phyloP scores from a whole-genome alignment of 2,329 filamentous ascomycete genomes.

The Aspergillus sclerotialis region DNA sequence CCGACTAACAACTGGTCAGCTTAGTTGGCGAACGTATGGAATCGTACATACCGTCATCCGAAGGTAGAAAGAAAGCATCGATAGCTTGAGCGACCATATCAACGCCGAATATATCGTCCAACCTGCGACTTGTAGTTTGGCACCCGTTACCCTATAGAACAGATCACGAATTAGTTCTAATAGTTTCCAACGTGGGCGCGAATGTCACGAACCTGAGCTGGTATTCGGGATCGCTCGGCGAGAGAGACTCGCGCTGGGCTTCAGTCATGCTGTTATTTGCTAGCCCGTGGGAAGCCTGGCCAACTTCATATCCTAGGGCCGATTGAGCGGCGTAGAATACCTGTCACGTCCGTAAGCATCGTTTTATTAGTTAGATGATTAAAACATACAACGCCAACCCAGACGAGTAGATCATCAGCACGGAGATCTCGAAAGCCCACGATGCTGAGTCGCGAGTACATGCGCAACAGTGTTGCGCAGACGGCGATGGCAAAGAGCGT shows the following conservation, averaged over 20 bases:
- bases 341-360: constrained; percentile 20
- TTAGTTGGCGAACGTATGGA: too few species aligned
- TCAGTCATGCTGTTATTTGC: constrained; percentile 52
- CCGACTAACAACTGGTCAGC: constrained; percentile 10
- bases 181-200: constrained; percentile 1
- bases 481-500: constrained; percentile 19
- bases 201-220: constrained; percentile 18
- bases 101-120: constrained; percentile 47
- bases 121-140: constrained; percentile 45
- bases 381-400: constrained; percentile 43
- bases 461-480: constrained; percentile 27
- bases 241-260: constrained; percentile 38
- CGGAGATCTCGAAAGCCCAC: constrained; percentile 18
- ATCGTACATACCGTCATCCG: constrained; percentile 39
- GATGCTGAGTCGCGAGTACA: constrained; percentile 23
- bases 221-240: constrained; percentile 37
- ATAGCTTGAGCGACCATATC: constrained; percentile 46
- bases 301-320: constrained; percentile 40
- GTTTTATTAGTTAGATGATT: constrained; percentile 29
- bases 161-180: too few species aligned
- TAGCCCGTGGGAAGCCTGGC: constrained; percentile 40
- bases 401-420: constrained; percentile 50
- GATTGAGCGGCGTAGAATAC: constrained; percentile 44
- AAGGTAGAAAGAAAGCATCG: constrained; percentile 49
- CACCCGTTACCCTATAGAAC: constrained; percentile 43